A percentile compares a stretch with the other conserved stretches of the same genome.
These are phyloP conservation scores for Gossypium arboreum DNA, from an alignment of 345 rosid genomes.

Conservation along the genomic window DNA sequence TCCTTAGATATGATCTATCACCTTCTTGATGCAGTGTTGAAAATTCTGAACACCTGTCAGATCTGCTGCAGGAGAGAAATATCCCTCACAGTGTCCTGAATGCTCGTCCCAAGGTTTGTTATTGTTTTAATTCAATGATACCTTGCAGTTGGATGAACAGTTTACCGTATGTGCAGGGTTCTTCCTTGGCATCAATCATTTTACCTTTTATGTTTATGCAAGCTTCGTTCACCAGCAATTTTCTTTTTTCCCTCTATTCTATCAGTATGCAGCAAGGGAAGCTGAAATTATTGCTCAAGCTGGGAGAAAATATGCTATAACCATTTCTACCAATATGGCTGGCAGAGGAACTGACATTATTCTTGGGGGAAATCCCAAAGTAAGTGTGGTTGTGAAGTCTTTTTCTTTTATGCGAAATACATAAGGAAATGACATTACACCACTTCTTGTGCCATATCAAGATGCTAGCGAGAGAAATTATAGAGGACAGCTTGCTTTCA, in stretches of 20 bases:
- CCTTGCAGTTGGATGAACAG: background rate
- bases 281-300: slow-evolving; percentile 95
- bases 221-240: slow-evolving; percentile 13
- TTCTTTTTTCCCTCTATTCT: slow-evolving; percentile 13
- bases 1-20: slow-evolving; percentile 6
- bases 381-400: slow-evolving; percentile 29
- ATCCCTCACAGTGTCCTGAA: slow-evolving; percentile 92
- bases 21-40: slow-evolving; percentile 70
- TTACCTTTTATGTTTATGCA: background rate
- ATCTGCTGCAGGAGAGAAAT: slow-evolving; percentile 66
- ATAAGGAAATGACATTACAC: slow-evolving; percentile 10
- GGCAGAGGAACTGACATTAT: slow-evolving; percentile 98
- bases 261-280: slow-evolving; percentile 93
- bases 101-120: slow-evolving; percentile 88
- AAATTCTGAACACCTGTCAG: slow-evolving; percentile 87
- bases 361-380: slow-evolving; percentile 95
- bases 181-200: background rate
- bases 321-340: slow-evolving; percentile 97
- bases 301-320: slow-evolving; percentile 85
- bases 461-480: slow-evolving; percentile 90
- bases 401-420: slow-evolving; percentile 15
- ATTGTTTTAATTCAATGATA: slow-evolving; percentile 7
- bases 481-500: slow-evolving; percentile 74
- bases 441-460: slow-evolving; percentile 28
- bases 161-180: slow-evolving; percentile 5